Base-by-base conservation (phyloP, 257 asterid species). In the Fraxinus americana region DNA sequence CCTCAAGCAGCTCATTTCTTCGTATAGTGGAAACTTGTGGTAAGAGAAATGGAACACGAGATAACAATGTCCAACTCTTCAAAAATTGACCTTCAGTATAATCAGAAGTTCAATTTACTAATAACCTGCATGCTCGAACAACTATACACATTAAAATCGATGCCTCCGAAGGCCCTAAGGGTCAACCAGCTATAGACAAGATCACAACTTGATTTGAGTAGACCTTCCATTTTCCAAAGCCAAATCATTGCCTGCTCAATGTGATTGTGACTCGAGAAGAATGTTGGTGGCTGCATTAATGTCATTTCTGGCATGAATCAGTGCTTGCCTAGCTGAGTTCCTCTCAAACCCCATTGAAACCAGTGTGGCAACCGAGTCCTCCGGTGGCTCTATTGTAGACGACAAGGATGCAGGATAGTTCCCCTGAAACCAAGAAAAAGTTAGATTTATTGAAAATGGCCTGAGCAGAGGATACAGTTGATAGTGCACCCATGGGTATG, bases 291-390 rank as follows among this genome's bases (percentile, higher is more conserved):
- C 99, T 43, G 91, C 91, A 83, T 89, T 93, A 50, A 93, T 25
- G 73, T 96, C 99, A 75, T 96, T 96, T 78, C 98, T 80, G 41
- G 99, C 92, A 34, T 67, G 99, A 75, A 89, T 78, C 41, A 96
- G 93, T 70, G 99, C 99, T 86, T 96, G 96, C 83, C 96, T 93
- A 4, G 98, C 98, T 25, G 97, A 87, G 84, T 89, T 85, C 85
- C 96, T 81, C 65, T 93, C 98, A 48, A 96, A 96, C 6, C 99
- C 99, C 99, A 96, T 96, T 21, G 98, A 87, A 54, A 90, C 91
- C 67, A 96, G 90, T 30, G 85, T 88, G 2, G 89, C 80, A 41
- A 96, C 89, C 39, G 97, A 84, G 79, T 96, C 97, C 89, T 96
- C 98, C 0, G 96, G 86, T 66, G 99, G 97, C 34, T 91, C 97